Evolutionary conservation across 2,329 filamentous ascomycete genomes (phyloP).

Genomic region (Apiospora kogelbergensis): DNA sequence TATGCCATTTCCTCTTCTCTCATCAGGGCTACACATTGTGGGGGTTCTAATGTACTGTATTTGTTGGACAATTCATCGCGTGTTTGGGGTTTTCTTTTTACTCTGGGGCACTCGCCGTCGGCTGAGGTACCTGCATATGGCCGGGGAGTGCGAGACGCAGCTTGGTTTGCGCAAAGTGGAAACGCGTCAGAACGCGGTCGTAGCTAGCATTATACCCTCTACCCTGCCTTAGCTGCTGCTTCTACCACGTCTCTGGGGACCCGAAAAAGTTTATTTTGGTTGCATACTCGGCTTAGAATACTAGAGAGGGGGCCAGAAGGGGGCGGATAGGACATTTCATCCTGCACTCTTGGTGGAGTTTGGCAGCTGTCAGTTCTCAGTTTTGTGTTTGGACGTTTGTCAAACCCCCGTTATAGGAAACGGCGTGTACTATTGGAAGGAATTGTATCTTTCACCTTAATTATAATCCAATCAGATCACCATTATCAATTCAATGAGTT

Average conservation of each 20-base stretch:
- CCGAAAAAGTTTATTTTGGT: constrained; percentile 4
- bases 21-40: neutral
- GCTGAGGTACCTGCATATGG: neutral
- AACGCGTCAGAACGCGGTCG: neutral
- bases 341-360: neutral
- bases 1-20: neutral
- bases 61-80: neutral
- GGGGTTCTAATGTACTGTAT: constrained; percentile 4
- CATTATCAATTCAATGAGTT: neutral
- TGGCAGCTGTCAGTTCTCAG: neutral
- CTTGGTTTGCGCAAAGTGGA: neutral
- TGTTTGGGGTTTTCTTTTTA: neutral
- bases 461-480: neutral
- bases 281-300: constrained; percentile 1
- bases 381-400: neutral
- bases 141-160: neutral
- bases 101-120: neutral
- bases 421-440: neutral
- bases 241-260: neutral
- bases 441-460: neutral
- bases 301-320: neutral
- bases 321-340: neutral
- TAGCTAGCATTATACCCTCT: constrained; percentile 7
- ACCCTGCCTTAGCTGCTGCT: neutral
- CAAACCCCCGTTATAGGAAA: neutral